Conservation (phyloP, 2,329 filamentous ascomycete species). For the Karstenula rhodostoma region DNA sequence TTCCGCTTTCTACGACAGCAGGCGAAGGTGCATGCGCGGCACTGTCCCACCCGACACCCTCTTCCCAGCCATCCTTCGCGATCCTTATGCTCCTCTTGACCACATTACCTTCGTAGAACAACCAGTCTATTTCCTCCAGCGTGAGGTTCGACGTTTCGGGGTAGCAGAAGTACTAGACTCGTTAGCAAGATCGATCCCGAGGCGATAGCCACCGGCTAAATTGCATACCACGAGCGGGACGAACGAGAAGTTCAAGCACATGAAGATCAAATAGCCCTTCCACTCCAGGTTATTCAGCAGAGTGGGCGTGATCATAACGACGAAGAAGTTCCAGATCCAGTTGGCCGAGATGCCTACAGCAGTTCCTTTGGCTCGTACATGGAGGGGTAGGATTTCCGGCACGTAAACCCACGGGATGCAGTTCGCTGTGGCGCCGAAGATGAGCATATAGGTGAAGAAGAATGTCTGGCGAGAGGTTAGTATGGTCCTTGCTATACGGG, state of each 20-base stretch:
- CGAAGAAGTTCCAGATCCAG: constrained; percentile 60
- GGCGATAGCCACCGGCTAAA: constrained; percentile 7
- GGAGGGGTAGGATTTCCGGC: constrained; percentile 60
- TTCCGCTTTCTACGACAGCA: constrained; percentile 23
- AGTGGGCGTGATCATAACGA: constrained; percentile 63
- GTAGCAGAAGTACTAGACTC: constrained; percentile 52
- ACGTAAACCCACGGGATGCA: constrained; percentile 60
- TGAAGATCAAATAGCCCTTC: constrained; percentile 64
- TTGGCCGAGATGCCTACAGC: constrained; percentile 60
- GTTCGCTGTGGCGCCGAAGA: constrained; percentile 35
- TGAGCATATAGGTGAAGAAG: constrained; percentile 55
- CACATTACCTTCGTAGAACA: constrained; percentile 43
- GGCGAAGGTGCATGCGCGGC: constrained; percentile 19
- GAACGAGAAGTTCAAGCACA: constrained; percentile 57
- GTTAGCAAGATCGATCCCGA: constrained; percentile 8
- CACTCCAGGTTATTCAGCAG: constrained; percentile 58
- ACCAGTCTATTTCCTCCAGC: constrained; percentile 47
- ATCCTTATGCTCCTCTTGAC: constrained; percentile 31
- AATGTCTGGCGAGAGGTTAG: constrained; percentile 42
- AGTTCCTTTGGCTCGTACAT: constrained; percentile 59
- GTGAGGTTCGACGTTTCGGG: constrained; percentile 47
- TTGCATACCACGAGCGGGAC: constrained; percentile 51
- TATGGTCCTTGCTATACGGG: not conserved
- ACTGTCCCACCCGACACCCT: constrained; percentile 19
- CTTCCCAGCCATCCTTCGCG: constrained; percentile 36